Conservation (phyloP, 2,329 filamentous ascomycete genomes). For the Saccharata proteae region DNA sequence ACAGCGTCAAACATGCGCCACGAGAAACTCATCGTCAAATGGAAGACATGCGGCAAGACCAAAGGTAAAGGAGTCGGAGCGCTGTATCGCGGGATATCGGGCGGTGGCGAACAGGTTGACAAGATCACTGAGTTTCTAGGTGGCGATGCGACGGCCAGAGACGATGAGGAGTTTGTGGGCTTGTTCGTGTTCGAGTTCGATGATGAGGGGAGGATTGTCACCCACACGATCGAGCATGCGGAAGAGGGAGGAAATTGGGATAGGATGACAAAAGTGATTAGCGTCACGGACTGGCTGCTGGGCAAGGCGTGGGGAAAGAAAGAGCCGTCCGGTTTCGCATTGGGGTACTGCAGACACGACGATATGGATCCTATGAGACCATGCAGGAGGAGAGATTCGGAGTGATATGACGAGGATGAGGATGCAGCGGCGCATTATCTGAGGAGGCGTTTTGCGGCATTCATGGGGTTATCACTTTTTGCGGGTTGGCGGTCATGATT, state of each 20-base stretch:
- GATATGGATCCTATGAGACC: too few relatives aligned
- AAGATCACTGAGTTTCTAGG: conserved; percentile 44
- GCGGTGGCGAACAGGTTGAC: conserved; percentile 36
- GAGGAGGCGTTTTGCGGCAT: too few relatives aligned
- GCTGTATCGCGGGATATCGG: conserved; percentile 30
- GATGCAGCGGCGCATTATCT: too few relatives aligned
- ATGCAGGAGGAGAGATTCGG: too few relatives aligned
- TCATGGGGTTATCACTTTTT: too few relatives aligned
- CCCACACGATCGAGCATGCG: conserved; percentile 88
- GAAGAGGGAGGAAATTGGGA: conserved; percentile 78
- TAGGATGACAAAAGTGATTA: conserved; percentile 72
- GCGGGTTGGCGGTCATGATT: too few relatives aligned
- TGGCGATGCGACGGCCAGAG: conserved; percentile 30
- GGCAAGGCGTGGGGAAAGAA: conserved; percentile 55
- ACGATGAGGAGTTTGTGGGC: conserved; percentile 65
- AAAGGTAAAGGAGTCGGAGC: conserved; percentile 31
- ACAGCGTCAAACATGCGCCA: conserved; percentile 32
- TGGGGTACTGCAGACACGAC: conserved; percentile 9
- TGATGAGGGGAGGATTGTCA: conserved; percentile 66
- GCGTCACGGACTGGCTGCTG: conserved; percentile 86
- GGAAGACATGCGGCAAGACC: conserved; percentile 57
- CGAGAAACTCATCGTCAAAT: conserved; percentile 83
- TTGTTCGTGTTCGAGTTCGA: conserved; percentile 96
- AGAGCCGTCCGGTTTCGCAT: conserved; percentile 11
- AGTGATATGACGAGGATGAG: too few relatives aligned